phyloP scores from a whole-genome alignment of 2,329 filamentous ascomycete species.

The Amesomyces nigricolor region DNA sequence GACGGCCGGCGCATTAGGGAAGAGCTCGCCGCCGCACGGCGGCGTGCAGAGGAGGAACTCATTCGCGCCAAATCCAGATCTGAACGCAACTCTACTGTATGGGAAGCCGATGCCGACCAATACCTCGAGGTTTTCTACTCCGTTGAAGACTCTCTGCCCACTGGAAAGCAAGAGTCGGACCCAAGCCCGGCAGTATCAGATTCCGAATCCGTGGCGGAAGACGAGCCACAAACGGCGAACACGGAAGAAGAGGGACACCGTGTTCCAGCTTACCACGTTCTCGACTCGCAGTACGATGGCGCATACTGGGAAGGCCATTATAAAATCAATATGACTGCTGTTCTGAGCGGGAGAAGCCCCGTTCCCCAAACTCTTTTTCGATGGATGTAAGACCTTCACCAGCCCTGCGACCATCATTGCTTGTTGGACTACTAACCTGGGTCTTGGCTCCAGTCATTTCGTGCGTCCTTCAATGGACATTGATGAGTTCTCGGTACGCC shows the following conservation, averaged over 20 bases:
- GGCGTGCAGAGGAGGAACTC: too few relatives aligned
- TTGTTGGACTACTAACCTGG: neutral
- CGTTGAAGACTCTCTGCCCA: too few relatives aligned
- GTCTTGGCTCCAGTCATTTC: slow-evolving; percentile 29
- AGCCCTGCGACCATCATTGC: too few relatives aligned
- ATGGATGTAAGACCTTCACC: slow-evolving; percentile 31
- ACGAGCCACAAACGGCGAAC: neutral
- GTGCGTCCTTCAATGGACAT: slow-evolving; percentile 39
- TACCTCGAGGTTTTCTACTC: too few relatives aligned
- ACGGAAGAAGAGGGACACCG: neutral
- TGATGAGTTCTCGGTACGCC: slow-evolving; percentile 37
- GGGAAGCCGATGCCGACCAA: too few relatives aligned
- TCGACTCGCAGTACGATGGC: slow-evolving; percentile 16
- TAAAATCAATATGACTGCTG: slow-evolving; percentile 28
- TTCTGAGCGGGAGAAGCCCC: slow-evolving; percentile 31
- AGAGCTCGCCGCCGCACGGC: too few relatives aligned
- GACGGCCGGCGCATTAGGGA: too few relatives aligned
- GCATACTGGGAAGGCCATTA: slow-evolving; percentile 8
- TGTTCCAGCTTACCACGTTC: slow-evolving; percentile 6
- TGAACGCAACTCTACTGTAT: too few relatives aligned
- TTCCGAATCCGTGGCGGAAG: neutral
- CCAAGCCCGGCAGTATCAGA: too few relatives aligned
- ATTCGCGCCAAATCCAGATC: too few relatives aligned
- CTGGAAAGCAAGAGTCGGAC: too few relatives aligned
- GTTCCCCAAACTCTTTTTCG: slow-evolving; percentile 34